Evolutionary conservation across 169 alveolate species (phyloP).

Genomic region (Cryptosporidium canis): DNA sequence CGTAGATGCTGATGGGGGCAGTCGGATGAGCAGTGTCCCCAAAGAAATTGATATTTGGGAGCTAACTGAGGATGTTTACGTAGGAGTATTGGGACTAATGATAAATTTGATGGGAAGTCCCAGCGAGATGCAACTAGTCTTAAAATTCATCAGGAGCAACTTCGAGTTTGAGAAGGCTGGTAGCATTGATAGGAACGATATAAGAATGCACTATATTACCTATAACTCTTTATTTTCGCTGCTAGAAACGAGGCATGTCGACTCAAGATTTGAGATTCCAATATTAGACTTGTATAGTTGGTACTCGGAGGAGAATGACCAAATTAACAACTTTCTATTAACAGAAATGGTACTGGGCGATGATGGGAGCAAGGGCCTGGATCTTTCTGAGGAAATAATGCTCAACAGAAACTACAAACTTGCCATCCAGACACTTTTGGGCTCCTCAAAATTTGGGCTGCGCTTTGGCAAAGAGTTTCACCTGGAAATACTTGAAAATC

Average conservation of each 20-base stretch:
- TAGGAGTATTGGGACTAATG: neutral
- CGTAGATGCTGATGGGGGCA: no score
- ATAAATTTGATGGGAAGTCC: neutral
- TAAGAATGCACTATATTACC: neutral
- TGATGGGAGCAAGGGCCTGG: neutral
- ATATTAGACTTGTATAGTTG: neutral
- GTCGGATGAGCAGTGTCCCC: neutral
- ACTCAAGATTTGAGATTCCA: neutral
- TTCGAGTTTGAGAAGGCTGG: conserved; percentile 1
- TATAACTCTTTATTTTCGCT: neutral
- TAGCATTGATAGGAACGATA: neutral
- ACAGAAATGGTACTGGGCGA: neutral
- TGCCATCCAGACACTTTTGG: neutral
- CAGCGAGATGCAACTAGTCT: neutral
- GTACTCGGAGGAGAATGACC: conserved; percentile 3
- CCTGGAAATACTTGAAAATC: neutral
- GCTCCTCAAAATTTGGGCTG: neutral
- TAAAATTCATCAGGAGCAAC: neutral
- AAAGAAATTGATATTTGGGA: neutral
- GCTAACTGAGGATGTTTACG: conserved; percentile 1
- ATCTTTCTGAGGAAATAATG: neutral
- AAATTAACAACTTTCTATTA: neutral
- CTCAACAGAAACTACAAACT: neutral
- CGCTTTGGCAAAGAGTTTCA: neutral
- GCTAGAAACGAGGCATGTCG: neutral